Percentiles rank a stretch among this genome's conserved stretches.
Conservation (phyloP, 257 asterid genomes). For the Cynanchum wilfordii region DNA sequence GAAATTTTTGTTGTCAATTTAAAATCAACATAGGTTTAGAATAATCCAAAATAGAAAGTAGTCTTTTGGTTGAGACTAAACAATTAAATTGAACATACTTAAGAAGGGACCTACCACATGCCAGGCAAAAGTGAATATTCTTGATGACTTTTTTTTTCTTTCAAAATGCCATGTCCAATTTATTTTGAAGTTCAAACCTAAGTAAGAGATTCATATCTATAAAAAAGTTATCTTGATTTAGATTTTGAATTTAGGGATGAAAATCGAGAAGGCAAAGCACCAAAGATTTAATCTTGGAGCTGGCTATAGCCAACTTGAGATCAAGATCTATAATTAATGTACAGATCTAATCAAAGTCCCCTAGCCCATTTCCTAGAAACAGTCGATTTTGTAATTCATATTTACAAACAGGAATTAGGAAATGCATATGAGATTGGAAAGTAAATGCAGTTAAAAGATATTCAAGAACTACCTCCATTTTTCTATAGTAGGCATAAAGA, state of each 20-base stretch:
- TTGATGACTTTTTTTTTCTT: constrained; percentile 1
- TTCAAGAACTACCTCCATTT: constrained; percentile 52
- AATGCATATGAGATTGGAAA: background rate
- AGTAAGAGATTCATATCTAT: background rate
- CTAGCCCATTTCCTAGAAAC: background rate
- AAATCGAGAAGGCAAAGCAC: background rate
- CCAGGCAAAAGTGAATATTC: background rate
- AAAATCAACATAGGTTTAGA: background rate
- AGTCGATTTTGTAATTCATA: background rate
- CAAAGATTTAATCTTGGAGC: background rate
- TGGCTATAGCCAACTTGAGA: background rate
- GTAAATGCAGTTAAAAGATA: background rate
- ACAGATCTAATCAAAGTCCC: background rate
- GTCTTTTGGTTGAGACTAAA: background rate
- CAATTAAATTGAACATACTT: background rate
- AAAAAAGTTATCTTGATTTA: background rate
- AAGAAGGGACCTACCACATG: constrained; percentile 3
- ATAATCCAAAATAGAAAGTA: background rate
- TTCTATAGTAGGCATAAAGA: constrained; percentile 63
- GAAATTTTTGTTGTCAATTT: background rate
- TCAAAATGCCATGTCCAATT: background rate
- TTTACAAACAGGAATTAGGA: background rate
- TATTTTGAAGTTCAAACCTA: constrained; percentile 5
- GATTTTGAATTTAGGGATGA: background rate
- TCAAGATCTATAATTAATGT: background rate